These are phyloP conservation scores for Penicillium carneum DNA, from an alignment of 2,329 filamentous ascomycete species.

Conservation along the genomic window DNA sequence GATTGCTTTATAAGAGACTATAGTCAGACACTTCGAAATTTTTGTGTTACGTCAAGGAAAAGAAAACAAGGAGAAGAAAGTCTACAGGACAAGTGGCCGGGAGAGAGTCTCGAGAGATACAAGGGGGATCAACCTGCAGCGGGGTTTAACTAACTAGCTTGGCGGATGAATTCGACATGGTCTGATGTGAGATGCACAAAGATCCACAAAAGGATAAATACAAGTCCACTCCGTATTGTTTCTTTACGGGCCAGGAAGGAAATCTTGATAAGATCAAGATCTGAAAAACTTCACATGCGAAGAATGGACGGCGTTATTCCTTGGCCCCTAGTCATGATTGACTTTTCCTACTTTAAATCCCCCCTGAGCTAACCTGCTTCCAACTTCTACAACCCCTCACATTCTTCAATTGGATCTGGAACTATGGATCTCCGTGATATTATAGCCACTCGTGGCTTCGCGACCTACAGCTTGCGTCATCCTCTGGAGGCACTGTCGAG, in stretches of 20 bases:
- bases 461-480: slow-evolving; percentile 36
- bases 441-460: slow-evolving; percentile 26
- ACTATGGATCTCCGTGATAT: slow-evolving; percentile 31
- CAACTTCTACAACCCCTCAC: not conserved
- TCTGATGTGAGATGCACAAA: slow-evolving; percentile 2
- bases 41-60: not conserved
- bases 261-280: not conserved
- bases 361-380: not conserved
- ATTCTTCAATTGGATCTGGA: not conserved
- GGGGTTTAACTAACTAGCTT: not conserved
- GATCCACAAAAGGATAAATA: not conserved
- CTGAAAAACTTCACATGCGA: not conserved
- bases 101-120: not conserved
- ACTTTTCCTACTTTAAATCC: not conserved
- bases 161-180: not conserved
- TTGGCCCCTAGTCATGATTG: not conserved
- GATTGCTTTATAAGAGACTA: not conserved
- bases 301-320: not conserved
- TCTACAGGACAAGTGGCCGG: slow-evolving; percentile 5
- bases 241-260: not conserved
- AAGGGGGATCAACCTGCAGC: slow-evolving; percentile 3
- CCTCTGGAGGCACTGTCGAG: slow-evolving; percentile 43
- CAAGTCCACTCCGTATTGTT: not conserved
- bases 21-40: not conserved
- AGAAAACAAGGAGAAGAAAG: not conserved